These are phyloP conservation scores for Coemansia sp. DNA, from an alignment of 192 early-diverging fungal species.

Conservation along the genomic window DNA sequence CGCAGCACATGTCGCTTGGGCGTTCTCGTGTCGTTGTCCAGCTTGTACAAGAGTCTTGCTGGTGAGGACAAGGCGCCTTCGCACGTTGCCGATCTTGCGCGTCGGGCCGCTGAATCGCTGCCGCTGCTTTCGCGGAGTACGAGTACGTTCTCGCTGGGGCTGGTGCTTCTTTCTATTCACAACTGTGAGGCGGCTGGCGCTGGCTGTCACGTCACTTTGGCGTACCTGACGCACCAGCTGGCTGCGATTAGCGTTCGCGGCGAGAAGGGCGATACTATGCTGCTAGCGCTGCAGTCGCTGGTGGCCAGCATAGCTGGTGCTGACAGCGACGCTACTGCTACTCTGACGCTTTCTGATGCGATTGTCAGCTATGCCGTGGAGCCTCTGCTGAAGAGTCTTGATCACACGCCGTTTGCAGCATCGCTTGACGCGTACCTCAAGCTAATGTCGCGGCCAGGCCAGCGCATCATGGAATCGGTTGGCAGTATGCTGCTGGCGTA, in stretches of 20 bases:
- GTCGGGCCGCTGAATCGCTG: background rate
- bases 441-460: slow-evolving; percentile 1
- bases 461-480: background rate
- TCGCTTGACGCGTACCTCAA: slow-evolving; percentile 18
- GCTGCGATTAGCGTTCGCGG: background rate
- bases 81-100: background rate
- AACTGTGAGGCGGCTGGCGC: background rate
- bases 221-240: slow-evolving; percentile 19
- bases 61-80: background rate
- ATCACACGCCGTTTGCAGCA: slow-evolving; percentile 13
- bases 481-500: slow-evolving; percentile 26
- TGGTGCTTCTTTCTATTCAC: slow-evolving; percentile 17
- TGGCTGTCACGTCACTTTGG: slow-evolving; percentile 8
- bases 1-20: slow-evolving; percentile 12
- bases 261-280: background rate
- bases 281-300: slow-evolving; percentile 17
- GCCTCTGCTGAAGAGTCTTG: slow-evolving; percentile 34
- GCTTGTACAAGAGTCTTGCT: slow-evolving; percentile 4
- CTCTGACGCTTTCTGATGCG: background rate
- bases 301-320: slow-evolving; percentile 5
- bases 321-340: background rate
- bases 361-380: slow-evolving; percentile 21
- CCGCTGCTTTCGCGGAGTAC: background rate
- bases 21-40: slow-evolving; percentile 9
- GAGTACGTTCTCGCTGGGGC: slow-evolving; percentile 8